phyloP scores from a whole-genome alignment of 2,329 filamentous ascomycete genomes.

The Apiospora arundinis region DNA sequence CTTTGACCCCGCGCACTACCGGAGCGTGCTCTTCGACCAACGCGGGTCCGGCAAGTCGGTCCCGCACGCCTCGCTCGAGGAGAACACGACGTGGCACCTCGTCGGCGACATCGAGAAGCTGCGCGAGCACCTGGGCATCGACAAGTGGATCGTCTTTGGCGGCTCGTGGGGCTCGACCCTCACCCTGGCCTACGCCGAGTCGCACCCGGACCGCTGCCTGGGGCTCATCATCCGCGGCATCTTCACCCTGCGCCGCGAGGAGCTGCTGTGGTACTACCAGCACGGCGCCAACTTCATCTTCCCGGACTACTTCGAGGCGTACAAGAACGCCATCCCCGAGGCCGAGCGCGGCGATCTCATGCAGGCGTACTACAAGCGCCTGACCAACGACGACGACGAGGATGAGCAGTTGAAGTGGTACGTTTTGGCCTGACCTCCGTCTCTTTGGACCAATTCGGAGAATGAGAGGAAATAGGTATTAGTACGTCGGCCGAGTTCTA shows the following conservation, averaged over 20 bases:
- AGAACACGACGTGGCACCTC: constrained; percentile 48
- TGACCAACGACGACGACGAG: constrained; percentile 42
- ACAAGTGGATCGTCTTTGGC: constrained; percentile 49
- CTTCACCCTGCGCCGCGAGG: constrained; percentile 40
- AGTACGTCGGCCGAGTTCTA: not conserved
- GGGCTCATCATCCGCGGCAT: constrained; percentile 46
- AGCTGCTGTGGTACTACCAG: constrained; percentile 46
- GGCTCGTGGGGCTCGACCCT: constrained; percentile 50
- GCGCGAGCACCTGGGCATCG: constrained; percentile 42
- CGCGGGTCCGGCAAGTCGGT: constrained; percentile 46
- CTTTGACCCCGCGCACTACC: constrained; percentile 42
- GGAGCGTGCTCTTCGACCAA: constrained; percentile 48
- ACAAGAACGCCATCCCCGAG: constrained; percentile 42
- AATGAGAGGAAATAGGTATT: too few species aligned
- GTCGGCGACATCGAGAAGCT: constrained; percentile 47
- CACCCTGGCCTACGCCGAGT: constrained; percentile 46
- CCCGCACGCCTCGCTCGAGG: constrained; percentile 41
- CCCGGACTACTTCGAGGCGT: constrained; percentile 47
- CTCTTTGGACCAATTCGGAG: not conserved
- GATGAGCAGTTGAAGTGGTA: constrained; percentile 38
- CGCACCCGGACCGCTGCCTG: constrained; percentile 41
- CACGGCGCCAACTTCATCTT: constrained; percentile 40
- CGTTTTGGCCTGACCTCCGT: not conserved
- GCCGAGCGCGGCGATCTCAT: constrained; percentile 45
- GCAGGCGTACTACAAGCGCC: constrained; percentile 46